A percentile compares a stretch with the other conserved stretches of the same genome.
These are phyloP conservation scores for Verticillium nonalfalfae DNA, from an alignment of 2,329 filamentous ascomycete species.

Conservation along the genomic window DNA sequence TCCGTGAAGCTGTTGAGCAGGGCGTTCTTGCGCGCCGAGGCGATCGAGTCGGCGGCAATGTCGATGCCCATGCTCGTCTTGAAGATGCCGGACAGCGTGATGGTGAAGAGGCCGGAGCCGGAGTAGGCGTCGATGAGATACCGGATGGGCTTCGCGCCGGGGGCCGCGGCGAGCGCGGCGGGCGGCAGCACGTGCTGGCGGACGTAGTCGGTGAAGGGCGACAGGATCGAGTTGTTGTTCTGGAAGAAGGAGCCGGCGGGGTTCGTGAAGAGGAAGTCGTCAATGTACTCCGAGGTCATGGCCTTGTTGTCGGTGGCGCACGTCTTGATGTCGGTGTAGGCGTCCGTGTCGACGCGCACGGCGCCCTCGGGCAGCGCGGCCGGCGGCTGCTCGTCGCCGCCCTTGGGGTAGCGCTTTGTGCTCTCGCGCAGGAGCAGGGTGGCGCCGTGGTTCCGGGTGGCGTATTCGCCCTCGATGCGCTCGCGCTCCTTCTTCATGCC, in stretches of 20 bases:
- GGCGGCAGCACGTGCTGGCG: constrained; percentile 65
- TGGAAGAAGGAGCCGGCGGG: constrained; percentile 96
- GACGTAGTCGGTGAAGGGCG: constrained; percentile 80
- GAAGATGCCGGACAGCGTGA: constrained; percentile 83
- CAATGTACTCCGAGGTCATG: constrained; percentile 81
- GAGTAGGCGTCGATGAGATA: constrained; percentile 98
- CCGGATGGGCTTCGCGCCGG: constrained; percentile 45
- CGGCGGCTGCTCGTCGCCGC: constrained; percentile 11
- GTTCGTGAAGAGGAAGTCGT: constrained; percentile 79
- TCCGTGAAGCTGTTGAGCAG: constrained; percentile 62
- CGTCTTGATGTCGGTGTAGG: constrained; percentile 71
- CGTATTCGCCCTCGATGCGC: constrained; percentile 64
- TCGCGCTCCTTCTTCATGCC: constrained; percentile 76
- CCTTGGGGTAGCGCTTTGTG: constrained; percentile 56
- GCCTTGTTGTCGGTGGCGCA: constrained; percentile 85
- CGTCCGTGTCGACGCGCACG: constrained; percentile 47
- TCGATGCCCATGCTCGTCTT: constrained; percentile 85
- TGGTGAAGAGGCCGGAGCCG: constrained; percentile 93
- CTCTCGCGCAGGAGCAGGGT: constrained; percentile 86
- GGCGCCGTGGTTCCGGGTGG: constrained; percentile 71
- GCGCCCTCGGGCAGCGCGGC: constrained; percentile 28
- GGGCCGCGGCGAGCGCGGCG: constrained; percentile 23
- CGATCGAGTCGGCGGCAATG: constrained; percentile 73
- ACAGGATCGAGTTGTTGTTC: constrained; percentile 98
- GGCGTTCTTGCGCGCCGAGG: constrained; percentile 74